Evolutionary conservation across 768 basidiomycete genomes (phyloP).

Genomic region (Calocybe gangraenosa): DNA sequence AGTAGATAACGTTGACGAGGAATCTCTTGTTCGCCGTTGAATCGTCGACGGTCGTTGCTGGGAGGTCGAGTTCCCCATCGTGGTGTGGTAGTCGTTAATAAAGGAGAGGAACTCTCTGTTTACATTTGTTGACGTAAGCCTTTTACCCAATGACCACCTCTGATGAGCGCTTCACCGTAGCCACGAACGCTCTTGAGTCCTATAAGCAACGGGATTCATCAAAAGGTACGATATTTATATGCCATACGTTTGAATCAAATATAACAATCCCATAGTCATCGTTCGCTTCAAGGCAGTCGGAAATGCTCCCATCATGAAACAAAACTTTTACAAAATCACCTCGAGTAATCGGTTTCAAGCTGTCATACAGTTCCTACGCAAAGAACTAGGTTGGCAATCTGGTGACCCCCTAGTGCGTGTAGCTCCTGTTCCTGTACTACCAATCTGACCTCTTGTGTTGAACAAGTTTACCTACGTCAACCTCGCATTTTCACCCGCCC

Average conservation of each 20-base stretch:
- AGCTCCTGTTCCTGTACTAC: not conserved
- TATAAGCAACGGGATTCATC: constrained; percentile 85
- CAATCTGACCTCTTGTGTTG: not conserved
- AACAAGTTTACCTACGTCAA: constrained; percentile 38
- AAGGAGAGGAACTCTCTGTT: not conserved
- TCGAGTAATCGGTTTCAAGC: constrained; percentile 93
- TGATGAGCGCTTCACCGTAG: constrained; percentile 39
- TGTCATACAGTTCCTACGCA: constrained; percentile 89
- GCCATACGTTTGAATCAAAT: not conserved
- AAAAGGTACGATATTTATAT: constrained; percentile 53
- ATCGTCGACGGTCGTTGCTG: not conserved
- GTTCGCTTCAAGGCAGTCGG: constrained; percentile 98
- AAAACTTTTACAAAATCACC: constrained; percentile 97
- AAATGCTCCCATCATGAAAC: constrained; percentile 98
- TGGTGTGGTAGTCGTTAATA: not conserved
- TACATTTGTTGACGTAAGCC: constrained; percentile 2
- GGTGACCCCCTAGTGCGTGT: constrained; percentile 76
- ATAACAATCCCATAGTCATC: constrained; percentile 58
- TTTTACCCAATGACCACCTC: constrained; percentile 8
- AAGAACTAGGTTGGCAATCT: constrained; percentile 82
- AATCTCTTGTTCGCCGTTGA: not conserved
- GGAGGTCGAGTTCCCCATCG: constrained; percentile 13
- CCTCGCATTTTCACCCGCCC: constrained; percentile 77
- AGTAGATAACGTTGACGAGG: constrained; percentile 36
- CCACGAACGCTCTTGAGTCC: constrained; percentile 69